Conservation (phyloP, 345 rosid species). For the Psidium guajava region DNA sequence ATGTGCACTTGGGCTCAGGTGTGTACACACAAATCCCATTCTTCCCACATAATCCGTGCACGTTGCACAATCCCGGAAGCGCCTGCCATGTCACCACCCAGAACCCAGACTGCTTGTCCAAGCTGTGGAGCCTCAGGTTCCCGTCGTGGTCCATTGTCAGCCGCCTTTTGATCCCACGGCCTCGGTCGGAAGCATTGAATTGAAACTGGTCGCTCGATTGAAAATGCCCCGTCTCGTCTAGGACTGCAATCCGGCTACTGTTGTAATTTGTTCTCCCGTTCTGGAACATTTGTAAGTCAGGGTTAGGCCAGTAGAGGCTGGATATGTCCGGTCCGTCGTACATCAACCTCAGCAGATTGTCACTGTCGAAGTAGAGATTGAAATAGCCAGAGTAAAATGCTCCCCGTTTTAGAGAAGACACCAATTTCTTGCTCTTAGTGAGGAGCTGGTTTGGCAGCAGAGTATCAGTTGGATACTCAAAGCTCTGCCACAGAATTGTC, state of each 20-base stretch:
- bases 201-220: conserved; percentile 17
- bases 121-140: conserved; percentile 32
- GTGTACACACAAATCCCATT: conserved; percentile 27
- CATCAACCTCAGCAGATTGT: conserved; percentile 26
- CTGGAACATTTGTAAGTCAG: background rate
- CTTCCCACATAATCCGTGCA: conserved; percentile 34
- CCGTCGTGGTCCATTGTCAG: conserved; percentile 28
- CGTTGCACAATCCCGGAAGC: conserved; percentile 5
- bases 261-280: conserved; percentile 20
- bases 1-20: conserved; percentile 23
- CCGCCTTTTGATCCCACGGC: conserved; percentile 25
- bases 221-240: conserved; percentile 24
- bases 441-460: conserved; percentile 27
- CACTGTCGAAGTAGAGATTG: conserved; percentile 18
- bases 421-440: conserved; percentile 11
- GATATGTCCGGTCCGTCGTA: conserved; percentile 28
- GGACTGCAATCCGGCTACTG: conserved; percentile 18
- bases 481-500: conserved; percentile 32
- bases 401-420: conserved; percentile 13
- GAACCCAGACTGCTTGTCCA: conserved; percentile 1
- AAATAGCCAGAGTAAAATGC: conserved; percentile 13
- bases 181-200: conserved; percentile 21
- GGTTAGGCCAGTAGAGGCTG: conserved; percentile 35
- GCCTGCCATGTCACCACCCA: conserved; percentile 34
- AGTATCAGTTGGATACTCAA: conserved; percentile 33